Base-by-base conservation (phyloP, 2,329 filamentous ascomycete genomes). In the Clarireedia paspali region DNA sequence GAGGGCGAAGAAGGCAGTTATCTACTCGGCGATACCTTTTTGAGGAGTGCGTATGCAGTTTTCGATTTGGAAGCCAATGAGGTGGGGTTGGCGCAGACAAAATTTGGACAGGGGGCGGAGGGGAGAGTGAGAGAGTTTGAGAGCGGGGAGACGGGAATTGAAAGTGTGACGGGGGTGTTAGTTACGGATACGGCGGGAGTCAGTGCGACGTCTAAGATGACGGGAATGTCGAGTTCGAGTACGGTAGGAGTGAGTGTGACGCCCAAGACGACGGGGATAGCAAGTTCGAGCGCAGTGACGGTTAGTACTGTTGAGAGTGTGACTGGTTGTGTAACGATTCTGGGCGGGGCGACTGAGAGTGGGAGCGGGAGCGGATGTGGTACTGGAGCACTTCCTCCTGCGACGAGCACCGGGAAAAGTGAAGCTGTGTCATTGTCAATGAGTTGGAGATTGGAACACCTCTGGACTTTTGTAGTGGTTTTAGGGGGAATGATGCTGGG, bases 21-120 rank as follows among this genome's bases (percentile, higher is more conserved):
- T 44, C 53, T 71, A 6, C 70, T 81, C 20, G 78, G 78, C 5
- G 78, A 80, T 60, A 74, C 75, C 0, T 81, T 81, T 63, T 68
- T 81, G 47, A 69, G 78, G 52, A 75, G 74, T 46, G 77, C 77
- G 1, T 81, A 81, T 59, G 75, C 79, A 1, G 77, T 81, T 2
- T 81, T 78, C 59, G 77, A 80, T 60, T 68, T 80, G 4, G 71
- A 71, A 5, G 77, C 77, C 61, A 72, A 77, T 56, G 65, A 75
- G 55, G 71, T 80, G 38, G 76, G 70, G 2, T 66, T 81, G 14
- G 77, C 75, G 1, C 71, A 78, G 53, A 75, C 76, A 6, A 73
- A 74, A 26, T 74, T 73, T 58, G 71, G 76, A 57, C 67, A 4
- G n/a, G 24, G 23, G 17, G 34, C 23, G 2, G 12, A 20, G 12